A percentile compares a stretch with the other conserved stretches of the same genome.
These are phyloP conservation scores for Neoboletus magnificus DNA, from an alignment of 768 basidiomycete species.

Conservation along the genomic window DNA sequence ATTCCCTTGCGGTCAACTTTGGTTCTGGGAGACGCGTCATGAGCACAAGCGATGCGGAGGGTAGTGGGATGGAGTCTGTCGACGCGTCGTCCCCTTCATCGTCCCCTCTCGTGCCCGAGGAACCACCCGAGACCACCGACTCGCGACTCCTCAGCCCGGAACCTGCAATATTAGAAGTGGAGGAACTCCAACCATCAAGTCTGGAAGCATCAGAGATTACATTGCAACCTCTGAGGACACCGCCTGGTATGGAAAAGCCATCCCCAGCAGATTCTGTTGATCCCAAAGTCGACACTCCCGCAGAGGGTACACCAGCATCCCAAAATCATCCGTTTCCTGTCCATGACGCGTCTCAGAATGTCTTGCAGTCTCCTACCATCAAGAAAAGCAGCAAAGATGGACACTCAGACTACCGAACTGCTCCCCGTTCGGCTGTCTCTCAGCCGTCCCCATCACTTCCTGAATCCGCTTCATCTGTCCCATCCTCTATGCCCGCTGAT, in stretches of 20 bases:
- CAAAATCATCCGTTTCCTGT: not conserved
- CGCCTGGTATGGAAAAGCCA: not conserved
- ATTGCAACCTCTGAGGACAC: not conserved
- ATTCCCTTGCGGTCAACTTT: constrained; percentile 29
- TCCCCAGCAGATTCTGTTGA: not conserved
- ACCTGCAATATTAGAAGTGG: not conserved
- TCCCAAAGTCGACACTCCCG: not conserved
- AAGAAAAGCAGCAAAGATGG: constrained; percentile 4
- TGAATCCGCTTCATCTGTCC: not conserved
- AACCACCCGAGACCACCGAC: constrained; percentile 5
- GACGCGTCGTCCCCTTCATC: constrained; percentile 5
- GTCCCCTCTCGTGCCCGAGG: constrained; percentile 6
- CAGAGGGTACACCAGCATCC: constrained; percentile 1
- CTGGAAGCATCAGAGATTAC: not conserved
- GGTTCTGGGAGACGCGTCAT: constrained; percentile 19
- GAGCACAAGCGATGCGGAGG: constrained; percentile 13
- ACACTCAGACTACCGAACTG: constrained; percentile 13
- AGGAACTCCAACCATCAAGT: not conserved
- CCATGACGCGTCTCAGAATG: constrained; percentile 1
- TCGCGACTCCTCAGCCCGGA: not conserved
- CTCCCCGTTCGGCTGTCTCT: constrained; percentile 14
- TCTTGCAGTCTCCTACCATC: not conserved
- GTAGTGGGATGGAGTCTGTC: not conserved
- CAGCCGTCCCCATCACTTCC: constrained; percentile 4
- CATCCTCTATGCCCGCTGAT: not conserved